phyloP scores from a whole-genome alignment of 2,329 filamentous ascomycete species.

The Cordyceps javanica region DNA sequence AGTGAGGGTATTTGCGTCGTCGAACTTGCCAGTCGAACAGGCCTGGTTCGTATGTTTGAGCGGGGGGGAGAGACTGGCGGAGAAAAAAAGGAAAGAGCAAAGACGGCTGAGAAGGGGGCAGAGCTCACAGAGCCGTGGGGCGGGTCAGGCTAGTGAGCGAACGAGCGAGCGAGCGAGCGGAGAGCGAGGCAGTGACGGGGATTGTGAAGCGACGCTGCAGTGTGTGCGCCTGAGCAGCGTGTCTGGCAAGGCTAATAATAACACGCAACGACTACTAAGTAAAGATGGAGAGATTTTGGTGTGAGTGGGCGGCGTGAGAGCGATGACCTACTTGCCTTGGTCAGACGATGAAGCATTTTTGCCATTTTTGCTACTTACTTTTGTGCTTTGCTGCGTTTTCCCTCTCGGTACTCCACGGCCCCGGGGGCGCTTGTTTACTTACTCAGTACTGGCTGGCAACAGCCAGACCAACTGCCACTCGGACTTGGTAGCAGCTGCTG shows the following conservation, averaged over 20 bases:
- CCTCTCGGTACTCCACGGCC: too few relatives aligned
- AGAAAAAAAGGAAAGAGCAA: neutral
- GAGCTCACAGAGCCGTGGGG: too few relatives aligned
- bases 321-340: neutral
- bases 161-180: too few relatives aligned
- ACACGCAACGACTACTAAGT: neutral
- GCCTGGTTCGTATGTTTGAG: conserved; percentile 2
- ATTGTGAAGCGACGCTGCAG: too few relatives aligned
- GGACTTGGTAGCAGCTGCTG: too few relatives aligned
- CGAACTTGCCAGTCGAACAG: conserved; percentile 14
- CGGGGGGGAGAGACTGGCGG: conserved; percentile 1
- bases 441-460: too few relatives aligned
- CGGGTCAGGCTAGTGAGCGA: too few relatives aligned
- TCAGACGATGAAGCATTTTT: too few relatives aligned
- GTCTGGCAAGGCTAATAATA: too few relatives aligned
- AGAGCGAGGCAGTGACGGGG: neutral
- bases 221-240: too few relatives aligned
- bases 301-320: too few relatives aligned
- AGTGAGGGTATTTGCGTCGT: conserved; percentile 1
- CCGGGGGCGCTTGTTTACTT: neutral
- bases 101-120: neutral
- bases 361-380: neutral
- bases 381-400: neutral
- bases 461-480: neutral
- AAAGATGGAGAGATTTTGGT: conserved; percentile 1